A percentile compares a stretch with the other conserved stretches of the same genome.
Conservation (phyloP, 352 stramenopile genomes). For the Pythium utonaiense region DNA sequence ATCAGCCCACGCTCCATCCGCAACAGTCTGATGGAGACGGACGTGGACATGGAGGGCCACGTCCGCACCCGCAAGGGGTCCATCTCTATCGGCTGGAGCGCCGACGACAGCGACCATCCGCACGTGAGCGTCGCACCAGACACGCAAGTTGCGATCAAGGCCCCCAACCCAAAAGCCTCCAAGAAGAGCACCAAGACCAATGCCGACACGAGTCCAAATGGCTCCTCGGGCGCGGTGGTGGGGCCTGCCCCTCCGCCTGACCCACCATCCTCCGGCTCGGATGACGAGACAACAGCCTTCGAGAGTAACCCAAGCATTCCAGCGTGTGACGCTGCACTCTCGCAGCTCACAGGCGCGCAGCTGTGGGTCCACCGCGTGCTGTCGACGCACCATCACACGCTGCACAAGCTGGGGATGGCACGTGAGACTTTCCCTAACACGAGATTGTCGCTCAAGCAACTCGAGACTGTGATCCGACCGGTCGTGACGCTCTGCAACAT, state of each 20-base stretch:
- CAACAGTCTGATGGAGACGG: conserved; percentile 55
- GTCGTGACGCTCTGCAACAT: conserved; percentile 55
- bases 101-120: background rate
- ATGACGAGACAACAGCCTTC: conserved; percentile 1
- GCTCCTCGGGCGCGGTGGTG: background rate
- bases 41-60: conserved; percentile 46
- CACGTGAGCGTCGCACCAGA: background rate
- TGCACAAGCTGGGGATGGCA: conserved; percentile 44
- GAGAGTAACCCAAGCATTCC: conserved; percentile 10
- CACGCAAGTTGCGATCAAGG: background rate
- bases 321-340: conserved; percentile 31
- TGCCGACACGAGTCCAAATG: background rate
- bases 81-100: conserved; percentile 15
- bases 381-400: conserved; percentile 57
- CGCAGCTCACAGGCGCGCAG: conserved; percentile 59
- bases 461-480: conserved; percentile 58
- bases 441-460: conserved; percentile 65
- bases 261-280: background rate
- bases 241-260: conserved; percentile 18
- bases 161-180: background rate
- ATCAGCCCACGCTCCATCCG: conserved; percentile 69
- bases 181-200: background rate
- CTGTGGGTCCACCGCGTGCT: conserved; percentile 70
- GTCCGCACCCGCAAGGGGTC: conserved; percentile 28
- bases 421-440: conserved; percentile 62